Evolutionary conservation across 2,329 filamentous ascomycete genomes (phyloP), one percentile per base, ranked within the genome.

Genomic region (Trichoderma koningii): DNA sequence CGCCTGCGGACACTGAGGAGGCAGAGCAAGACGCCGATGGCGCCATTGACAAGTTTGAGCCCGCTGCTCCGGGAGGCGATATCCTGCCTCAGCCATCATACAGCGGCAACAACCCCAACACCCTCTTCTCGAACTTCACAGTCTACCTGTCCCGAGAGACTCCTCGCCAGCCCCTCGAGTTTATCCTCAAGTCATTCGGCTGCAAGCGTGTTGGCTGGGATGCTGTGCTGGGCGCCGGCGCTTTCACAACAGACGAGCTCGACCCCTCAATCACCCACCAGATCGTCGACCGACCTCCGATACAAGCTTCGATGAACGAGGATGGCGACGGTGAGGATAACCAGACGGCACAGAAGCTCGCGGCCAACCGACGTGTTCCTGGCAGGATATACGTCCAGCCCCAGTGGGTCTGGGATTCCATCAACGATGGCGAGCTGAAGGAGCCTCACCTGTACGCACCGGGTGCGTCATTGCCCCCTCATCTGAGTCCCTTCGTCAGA

Each of bases 161-260:
- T 3, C 95, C 95, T 15, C 87, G 93, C 69, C 90, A 93, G 69
- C 88, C 95, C 3, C 82, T 99, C 23, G 95, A 99, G 76, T 97
- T 99, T 75, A 86, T 99, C 63, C 85, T 99, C 61, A 90, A 93
- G 74, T 87, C 94, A 3, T 99, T 98, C 74, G 95, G 95, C 68
- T 98, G 94, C 82, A 97, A 94, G 81, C 87, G 94, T 51, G 89
- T 99, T 70, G 95, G 93, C 48, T 99, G 95, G 95, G 94, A 98
- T 74, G 84, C 87, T 38, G 89, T 96, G 23, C 85, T 97, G 21
- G 95, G 95, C 60, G 93, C 93, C 68, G 95, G 95, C 53, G 91
- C 95, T 55, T 99, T 92, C 80, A 98, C 93, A 38, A 90, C 91
- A 57, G 87, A 97, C 74, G 94, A 98, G 79, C 83, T 87, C 17